Evolutionary conservation across 768 basidiomycete genomes (phyloP).

Genomic region (Mycena olivaceomarginata): DNA sequence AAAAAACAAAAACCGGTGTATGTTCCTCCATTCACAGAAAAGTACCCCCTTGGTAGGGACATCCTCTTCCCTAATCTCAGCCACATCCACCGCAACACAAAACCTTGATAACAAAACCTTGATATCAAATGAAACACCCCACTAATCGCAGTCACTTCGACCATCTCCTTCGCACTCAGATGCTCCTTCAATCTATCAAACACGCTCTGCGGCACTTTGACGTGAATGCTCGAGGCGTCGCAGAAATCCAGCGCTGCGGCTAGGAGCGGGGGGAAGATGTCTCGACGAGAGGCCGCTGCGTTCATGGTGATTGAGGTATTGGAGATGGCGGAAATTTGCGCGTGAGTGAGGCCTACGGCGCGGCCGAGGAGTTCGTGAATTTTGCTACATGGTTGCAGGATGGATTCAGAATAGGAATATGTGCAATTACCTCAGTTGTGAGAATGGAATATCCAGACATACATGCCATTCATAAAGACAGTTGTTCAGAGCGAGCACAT

Average conservation of each 20-base stretch:
- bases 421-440: background rate
- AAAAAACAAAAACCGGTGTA: too few species aligned
- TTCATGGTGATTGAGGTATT: constrained; percentile 18
- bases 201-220: constrained; percentile 6
- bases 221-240: constrained; percentile 16
- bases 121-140: constrained; percentile 24
- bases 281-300: constrained; percentile 3
- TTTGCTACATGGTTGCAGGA: constrained; percentile 11
- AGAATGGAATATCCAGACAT: too few species aligned
- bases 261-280: constrained; percentile 18
- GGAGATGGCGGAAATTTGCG: constrained; percentile 24
- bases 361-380: constrained; percentile 20
- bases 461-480: constrained; percentile 23
- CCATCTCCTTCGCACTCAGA: constrained; percentile 14
- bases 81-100: constrained; percentile 28
- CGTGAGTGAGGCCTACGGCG: constrained; percentile 21
- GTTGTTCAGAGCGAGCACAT: constrained; percentile 23
- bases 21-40: too few species aligned
- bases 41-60: constrained; percentile 10
- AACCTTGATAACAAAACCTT: too few species aligned
- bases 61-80: constrained; percentile 11
- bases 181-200: constrained; percentile 17
- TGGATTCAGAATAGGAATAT: constrained; percentile 13
- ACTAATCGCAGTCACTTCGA: constrained; percentile 19
- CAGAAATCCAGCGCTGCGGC: constrained; percentile 23